Evolutionary conservation across 768 basidiomycete species (phyloP).

Genomic region (Trametes coccinea): DNA sequence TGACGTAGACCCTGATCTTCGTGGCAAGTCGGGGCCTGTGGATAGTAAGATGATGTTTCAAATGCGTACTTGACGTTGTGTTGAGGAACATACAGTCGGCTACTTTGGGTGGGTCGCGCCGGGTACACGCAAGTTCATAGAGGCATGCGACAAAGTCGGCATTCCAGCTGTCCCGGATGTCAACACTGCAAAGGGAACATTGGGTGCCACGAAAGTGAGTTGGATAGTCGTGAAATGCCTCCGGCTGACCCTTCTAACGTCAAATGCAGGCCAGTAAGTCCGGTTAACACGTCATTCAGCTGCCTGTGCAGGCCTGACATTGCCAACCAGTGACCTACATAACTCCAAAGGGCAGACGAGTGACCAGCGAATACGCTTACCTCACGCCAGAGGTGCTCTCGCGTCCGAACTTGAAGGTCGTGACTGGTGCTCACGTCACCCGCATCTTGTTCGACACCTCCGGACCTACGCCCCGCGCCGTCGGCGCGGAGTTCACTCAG

Average conservation of each 20-base stretch:
- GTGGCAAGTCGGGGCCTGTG: constrained; percentile 57
- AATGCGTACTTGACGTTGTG: background rate
- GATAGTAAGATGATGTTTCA: constrained; percentile 28
- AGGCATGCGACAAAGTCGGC: constrained; percentile 50
- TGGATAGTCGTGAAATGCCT: background rate
- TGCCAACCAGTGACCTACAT: constrained; percentile 62
- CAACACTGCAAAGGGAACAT: constrained; percentile 54
- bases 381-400: constrained; percentile 63
- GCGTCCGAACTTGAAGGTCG: constrained; percentile 65
- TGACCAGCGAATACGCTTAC: constrained; percentile 67
- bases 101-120: constrained; percentile 51
- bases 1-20: constrained; percentile 45
- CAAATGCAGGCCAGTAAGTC: constrained; percentile 33
- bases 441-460: constrained; percentile 53
- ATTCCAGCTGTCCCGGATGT: constrained; percentile 57
- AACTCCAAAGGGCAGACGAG: constrained; percentile 49
- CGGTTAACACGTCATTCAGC: too few species aligned
- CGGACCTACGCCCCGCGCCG: constrained; percentile 43
- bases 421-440: constrained; percentile 55
- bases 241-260: background rate
- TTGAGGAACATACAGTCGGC: constrained; percentile 40
- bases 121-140: constrained; percentile 52
- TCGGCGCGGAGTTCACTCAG: constrained; percentile 61
- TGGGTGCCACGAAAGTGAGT: constrained; percentile 62
- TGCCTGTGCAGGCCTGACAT: background rate